Percentiles rank a stretch among this genome's conserved stretches.
phyloP scores from a whole-genome alignment of 345 rosid species.

The Linum trigynum region DNA sequence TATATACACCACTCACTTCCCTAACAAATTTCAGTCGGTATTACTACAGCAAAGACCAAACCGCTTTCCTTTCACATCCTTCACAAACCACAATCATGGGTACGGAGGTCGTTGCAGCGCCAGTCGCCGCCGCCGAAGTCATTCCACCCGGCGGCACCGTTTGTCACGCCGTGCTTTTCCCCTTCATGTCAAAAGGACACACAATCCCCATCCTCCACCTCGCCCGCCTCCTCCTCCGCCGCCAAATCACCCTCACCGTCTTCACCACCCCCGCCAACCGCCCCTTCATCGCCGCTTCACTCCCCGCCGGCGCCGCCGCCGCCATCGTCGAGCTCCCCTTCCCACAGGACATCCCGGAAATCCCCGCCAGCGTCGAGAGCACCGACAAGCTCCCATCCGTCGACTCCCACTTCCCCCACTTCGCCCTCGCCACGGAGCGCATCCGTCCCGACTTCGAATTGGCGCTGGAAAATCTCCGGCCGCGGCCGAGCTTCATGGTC shows the following conservation, averaged over 20 bases:
- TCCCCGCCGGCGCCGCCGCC: constrained; percentile 24
- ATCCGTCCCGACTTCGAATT: constrained; percentile 51
- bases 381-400: constrained; percentile 62
- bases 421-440: constrained; percentile 44
- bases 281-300: constrained; percentile 39
- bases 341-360: constrained; percentile 34
- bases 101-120: too few relatives aligned
- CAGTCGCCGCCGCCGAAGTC: too few relatives aligned
- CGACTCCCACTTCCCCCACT: constrained; percentile 30
- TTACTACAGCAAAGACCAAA: too few relatives aligned
- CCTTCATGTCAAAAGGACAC: constrained; percentile 85
- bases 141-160: neutral
- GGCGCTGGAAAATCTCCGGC: constrained; percentile 24
- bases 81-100: too few relatives aligned
- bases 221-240: constrained; percentile 54
- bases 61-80: too few relatives aligned
- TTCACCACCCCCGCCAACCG: constrained; percentile 62
- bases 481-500: constrained; percentile 43
- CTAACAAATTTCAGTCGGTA: too few relatives aligned
- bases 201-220: constrained; percentile 65
- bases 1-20: too few relatives aligned
- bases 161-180: constrained; percentile 51
- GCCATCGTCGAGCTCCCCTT: constrained; percentile 42
- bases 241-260: constrained; percentile 33
- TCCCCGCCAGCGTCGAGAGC: constrained; percentile 53